Evolutionary conservation across 768 basidiomycete species (phyloP).

Genomic region (Hygrophoropsis aurantiaca): DNA sequence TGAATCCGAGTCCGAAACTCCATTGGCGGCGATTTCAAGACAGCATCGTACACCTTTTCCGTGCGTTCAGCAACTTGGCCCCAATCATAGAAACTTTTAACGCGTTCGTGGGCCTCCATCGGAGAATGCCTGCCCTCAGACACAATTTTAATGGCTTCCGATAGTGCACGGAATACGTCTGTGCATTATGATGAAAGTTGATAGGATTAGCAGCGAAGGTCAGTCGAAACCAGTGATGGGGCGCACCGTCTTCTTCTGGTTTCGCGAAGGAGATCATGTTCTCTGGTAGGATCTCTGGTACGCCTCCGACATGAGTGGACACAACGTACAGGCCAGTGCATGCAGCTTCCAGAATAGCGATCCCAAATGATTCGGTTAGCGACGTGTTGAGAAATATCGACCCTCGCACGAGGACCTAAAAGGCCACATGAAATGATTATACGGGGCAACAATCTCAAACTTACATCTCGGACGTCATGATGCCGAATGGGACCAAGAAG

Average conservation of each 20-base stretch:
- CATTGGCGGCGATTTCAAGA: constrained; percentile 57
- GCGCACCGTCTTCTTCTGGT: constrained; percentile 89
- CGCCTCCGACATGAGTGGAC: constrained; percentile 90
- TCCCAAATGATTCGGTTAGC: constrained; percentile 94
- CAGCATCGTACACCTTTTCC: constrained; percentile 77
- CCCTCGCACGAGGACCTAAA: constrained; percentile 80
- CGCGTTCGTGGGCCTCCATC: constrained; percentile 67
- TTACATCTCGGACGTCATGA: constrained; percentile 78
- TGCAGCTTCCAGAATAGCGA: constrained; percentile 96
- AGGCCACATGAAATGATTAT: neutral
- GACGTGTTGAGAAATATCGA: constrained; percentile 95
- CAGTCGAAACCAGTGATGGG: neutral
- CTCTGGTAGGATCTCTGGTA: constrained; percentile 89
- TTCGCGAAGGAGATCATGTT: constrained; percentile 96
- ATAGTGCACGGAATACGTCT: constrained; percentile 87
- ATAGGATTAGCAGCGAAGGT: neutral
- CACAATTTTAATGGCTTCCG: constrained; percentile 76
- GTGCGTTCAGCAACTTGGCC: constrained; percentile 73
- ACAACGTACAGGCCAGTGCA: constrained; percentile 94
- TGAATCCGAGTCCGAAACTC: constrained; percentile 78
- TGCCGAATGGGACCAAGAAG: constrained; percentile 81
- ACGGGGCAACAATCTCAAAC: constrained; percentile 18
- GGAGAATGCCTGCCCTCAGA: constrained; percentile 72
- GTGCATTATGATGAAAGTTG: neutral
- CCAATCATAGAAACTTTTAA: constrained; percentile 90